Evolutionary conservation across 2,329 filamentous ascomycete species (phyloP).

Genomic region (Fusarium coicis): DNA sequence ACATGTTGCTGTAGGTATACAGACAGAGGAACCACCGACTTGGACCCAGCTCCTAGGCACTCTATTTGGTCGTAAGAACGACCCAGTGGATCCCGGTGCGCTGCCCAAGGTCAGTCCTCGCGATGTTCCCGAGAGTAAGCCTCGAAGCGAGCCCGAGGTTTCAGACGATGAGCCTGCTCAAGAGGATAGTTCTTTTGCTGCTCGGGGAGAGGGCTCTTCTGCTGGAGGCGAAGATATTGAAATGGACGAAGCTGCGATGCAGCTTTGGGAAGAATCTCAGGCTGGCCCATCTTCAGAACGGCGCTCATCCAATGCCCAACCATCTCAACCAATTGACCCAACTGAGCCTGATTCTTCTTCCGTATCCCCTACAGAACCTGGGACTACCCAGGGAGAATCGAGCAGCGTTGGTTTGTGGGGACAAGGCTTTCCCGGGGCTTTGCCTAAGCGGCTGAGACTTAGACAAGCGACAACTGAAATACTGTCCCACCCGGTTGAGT

Average conservation of each 20-base stretch:
- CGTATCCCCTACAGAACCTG: too few species aligned
- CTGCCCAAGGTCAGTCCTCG: conserved; percentile 33
- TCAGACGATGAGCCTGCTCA: neutral
- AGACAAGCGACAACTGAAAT: neutral
- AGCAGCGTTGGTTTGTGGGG: neutral
- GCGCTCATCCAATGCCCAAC: neutral
- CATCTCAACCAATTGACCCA: conserved; percentile 5
- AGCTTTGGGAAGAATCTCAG: neutral
- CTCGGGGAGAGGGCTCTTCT: neutral
- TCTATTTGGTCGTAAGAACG: conserved; percentile 4
- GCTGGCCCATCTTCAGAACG: neutral
- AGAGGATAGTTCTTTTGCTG: neutral
- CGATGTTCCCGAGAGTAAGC: conserved; percentile 33
- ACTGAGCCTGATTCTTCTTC: neutral
- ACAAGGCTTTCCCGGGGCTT: neutral
- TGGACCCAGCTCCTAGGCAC: conserved; percentile 21
- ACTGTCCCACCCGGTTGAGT: neutral
- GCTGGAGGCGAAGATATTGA: neutral
- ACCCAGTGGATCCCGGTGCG: conserved; percentile 20
- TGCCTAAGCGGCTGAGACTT: neutral
- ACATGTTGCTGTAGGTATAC: conserved; percentile 22
- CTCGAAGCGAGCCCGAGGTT: neutral
- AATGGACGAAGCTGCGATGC: conserved; percentile 5
- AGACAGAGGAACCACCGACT: conserved; percentile 7
- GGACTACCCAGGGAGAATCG: neutral